Evolutionary conservation across 2,329 filamentous ascomycete species (phyloP).

Genomic region (Sclerotinia borealis): DNA sequence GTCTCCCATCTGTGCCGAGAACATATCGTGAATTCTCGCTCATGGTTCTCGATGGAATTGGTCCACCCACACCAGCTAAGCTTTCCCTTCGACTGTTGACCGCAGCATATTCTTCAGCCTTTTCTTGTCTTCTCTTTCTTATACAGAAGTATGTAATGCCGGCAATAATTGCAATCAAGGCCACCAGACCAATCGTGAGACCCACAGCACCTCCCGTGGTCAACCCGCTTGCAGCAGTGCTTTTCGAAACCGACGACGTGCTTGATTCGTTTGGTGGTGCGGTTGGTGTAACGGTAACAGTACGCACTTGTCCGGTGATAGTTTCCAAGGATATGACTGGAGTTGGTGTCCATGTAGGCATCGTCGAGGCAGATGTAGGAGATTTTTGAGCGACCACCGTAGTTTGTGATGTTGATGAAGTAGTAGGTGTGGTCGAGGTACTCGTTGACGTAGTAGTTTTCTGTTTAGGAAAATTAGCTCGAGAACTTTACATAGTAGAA

Average conservation of each 20-base stretch:
- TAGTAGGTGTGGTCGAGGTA: slow-evolving; percentile 9
- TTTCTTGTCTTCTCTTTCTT: slow-evolving; percentile 39
- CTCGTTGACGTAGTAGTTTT: background rate
- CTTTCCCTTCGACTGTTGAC: slow-evolving; percentile 21
- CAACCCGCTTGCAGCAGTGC: slow-evolving; percentile 31
- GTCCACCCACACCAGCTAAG: slow-evolving; percentile 21
- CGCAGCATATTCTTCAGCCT: slow-evolving; percentile 32
- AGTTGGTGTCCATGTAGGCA: slow-evolving; percentile 32
- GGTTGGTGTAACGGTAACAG: slow-evolving; percentile 48
- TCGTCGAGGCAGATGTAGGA: slow-evolving; percentile 15
- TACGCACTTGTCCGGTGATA: slow-evolving; percentile 50
- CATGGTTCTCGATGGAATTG: slow-evolving; percentile 30
- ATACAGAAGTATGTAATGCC: slow-evolving; percentile 38
- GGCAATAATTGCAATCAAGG: slow-evolving; percentile 37
- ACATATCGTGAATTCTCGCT: slow-evolving; percentile 33
- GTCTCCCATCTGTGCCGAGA: slow-evolving; percentile 31
- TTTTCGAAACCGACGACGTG: slow-evolving; percentile 16
- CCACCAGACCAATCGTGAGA: slow-evolving; percentile 47
- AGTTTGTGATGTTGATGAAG: background rate
- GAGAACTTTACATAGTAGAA: background rate
- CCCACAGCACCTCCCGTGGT: slow-evolving; percentile 46
- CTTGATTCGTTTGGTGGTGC: slow-evolving; percentile 25
- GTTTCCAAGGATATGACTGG: slow-evolving; percentile 42
- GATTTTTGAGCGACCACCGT: slow-evolving; percentile 6
- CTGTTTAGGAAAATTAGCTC: slow-evolving; percentile 6